Conservation (phyloP, 2,329 filamentous ascomycete species). For the Ramularia endophylla region DNA sequence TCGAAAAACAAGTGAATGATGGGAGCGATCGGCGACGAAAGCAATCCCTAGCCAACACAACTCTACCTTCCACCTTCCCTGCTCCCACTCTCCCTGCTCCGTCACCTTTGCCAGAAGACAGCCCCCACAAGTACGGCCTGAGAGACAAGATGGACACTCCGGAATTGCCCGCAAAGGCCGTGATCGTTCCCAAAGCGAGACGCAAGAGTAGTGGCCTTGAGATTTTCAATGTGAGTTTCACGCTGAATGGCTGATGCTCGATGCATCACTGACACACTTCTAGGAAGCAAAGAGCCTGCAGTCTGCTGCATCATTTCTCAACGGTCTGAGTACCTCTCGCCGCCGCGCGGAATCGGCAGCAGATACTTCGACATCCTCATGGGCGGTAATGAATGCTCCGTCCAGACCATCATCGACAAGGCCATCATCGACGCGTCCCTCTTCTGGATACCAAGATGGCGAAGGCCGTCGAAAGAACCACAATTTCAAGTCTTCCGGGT, state of each 20-base stretch:
- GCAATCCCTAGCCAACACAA: slow-evolving; percentile 3
- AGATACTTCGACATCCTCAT: slow-evolving; percentile 9
- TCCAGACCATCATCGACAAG: slow-evolving; percentile 15
- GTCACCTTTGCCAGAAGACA: slow-evolving; percentile 30
- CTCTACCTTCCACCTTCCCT: slow-evolving; percentile 10
- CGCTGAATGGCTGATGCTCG: background rate
- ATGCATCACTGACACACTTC: slow-evolving; percentile 4
- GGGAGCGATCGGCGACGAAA: slow-evolving; percentile 11
- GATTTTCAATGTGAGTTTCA: slow-evolving; percentile 28
- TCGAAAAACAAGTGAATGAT: slow-evolving; percentile 6
- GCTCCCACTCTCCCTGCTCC: slow-evolving; percentile 28
- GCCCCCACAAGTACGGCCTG: slow-evolving; percentile 32
- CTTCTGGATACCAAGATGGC: slow-evolving; percentile 11
- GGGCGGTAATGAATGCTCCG: slow-evolving; percentile 3
- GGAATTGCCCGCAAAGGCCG: slow-evolving; percentile 17
- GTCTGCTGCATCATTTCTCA: slow-evolving; percentile 30
- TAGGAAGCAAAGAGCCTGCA: slow-evolving; percentile 30
- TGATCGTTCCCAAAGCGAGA: slow-evolving; percentile 20
- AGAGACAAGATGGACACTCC: slow-evolving; percentile 29
- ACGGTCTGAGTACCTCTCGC: slow-evolving; percentile 28
- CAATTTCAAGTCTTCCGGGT: slow-evolving; percentile 29
- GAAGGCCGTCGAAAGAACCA: slow-evolving; percentile 23
- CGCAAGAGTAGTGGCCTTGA: slow-evolving; percentile 29
- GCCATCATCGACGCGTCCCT: slow-evolving; percentile 12
- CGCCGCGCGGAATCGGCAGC: slow-evolving; percentile 25